Evolutionary conservation across 2,329 filamentous ascomycete genomes (phyloP).

Genomic region (Neodidymelliopsis sp.): DNA sequence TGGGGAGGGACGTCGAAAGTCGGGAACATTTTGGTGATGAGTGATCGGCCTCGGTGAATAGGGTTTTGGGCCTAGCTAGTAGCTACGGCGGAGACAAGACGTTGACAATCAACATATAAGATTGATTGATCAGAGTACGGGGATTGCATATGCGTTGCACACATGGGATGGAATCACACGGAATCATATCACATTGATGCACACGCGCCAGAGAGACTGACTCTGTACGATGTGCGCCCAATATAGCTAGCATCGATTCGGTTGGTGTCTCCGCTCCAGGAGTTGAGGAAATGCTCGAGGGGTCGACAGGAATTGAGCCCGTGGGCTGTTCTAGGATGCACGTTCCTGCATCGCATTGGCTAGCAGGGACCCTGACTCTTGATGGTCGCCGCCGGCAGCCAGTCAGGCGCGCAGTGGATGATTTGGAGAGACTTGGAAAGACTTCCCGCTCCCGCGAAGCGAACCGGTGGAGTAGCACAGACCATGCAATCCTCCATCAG

Average conservation of each 20-base stretch:
- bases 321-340: conserved; percentile 2
- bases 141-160: conserved; percentile 18
- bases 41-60: conserved; percentile 11
- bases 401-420: conserved; percentile 13
- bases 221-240: conserved; percentile 18
- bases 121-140: conserved; percentile 6
- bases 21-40: conserved; percentile 31
- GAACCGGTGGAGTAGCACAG: conserved; percentile 20
- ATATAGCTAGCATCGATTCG: conserved; percentile 18
- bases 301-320: neutral
- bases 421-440: neutral
- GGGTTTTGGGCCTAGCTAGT: conserved; percentile 15
- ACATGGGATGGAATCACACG: conserved; percentile 17
- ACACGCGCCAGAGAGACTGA: conserved; percentile 17
- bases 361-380: conserved; percentile 15
- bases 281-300: conserved; percentile 3
- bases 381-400: conserved; percentile 6
- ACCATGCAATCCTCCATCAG: neutral
- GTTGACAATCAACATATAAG: conserved; percentile 19
- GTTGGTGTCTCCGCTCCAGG: conserved; percentile 16
- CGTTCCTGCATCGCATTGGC: conserved; percentile 13
- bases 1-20: conserved; percentile 37
- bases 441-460: conserved; percentile 16
- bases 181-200: conserved; percentile 18
- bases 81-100: conserved; percentile 11